phyloP scores from a whole-genome alignment of 169 alveolate genomes.

The Eimeria sp. region DNA sequence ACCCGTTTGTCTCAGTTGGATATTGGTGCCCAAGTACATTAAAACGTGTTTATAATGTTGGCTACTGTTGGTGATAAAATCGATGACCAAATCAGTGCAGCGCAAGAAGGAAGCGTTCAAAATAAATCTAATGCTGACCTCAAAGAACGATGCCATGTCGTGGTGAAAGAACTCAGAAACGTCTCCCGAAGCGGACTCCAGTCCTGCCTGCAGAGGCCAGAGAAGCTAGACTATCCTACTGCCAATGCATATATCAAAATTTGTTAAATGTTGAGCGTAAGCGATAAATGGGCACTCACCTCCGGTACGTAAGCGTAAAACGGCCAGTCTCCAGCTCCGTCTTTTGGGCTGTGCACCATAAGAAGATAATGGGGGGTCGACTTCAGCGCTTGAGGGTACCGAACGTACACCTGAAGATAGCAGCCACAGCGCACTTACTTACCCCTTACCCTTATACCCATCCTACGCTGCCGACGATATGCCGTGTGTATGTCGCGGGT shows the following conservation, averaged over 20 bases:
- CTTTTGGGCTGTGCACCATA: slow-evolving; percentile 30
- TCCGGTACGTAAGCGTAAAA: slow-evolving; percentile 79
- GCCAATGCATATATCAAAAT: background rate
- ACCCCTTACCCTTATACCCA: too few species aligned
- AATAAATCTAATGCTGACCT: background rate
- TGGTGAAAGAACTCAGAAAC: slow-evolving; percentile 14
- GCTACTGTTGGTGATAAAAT: background rate
- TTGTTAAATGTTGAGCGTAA: background rate
- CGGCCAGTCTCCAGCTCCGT: background rate
- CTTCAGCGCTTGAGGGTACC: slow-evolving; percentile 19
- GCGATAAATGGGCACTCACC: slow-evolving; percentile 21
- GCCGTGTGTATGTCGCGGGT: too few species aligned
- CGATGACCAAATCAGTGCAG: background rate
- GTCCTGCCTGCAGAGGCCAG: slow-evolving; percentile 29
- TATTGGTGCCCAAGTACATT: background rate
- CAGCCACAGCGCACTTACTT: background rate
- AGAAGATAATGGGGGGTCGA: slow-evolving; percentile 67
- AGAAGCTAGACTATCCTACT: background rate
- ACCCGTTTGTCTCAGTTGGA: background rate
- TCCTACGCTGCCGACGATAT: too few species aligned
- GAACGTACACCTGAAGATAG: slow-evolving; percentile 47
- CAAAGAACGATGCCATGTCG: background rate
- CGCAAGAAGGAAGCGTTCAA: background rate
- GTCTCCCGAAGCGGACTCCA: background rate
- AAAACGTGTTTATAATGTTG: background rate